Evolutionary conservation across 177 flowering plant genomes (phyloP).

Genomic region (Vitis hybrid): DNA sequence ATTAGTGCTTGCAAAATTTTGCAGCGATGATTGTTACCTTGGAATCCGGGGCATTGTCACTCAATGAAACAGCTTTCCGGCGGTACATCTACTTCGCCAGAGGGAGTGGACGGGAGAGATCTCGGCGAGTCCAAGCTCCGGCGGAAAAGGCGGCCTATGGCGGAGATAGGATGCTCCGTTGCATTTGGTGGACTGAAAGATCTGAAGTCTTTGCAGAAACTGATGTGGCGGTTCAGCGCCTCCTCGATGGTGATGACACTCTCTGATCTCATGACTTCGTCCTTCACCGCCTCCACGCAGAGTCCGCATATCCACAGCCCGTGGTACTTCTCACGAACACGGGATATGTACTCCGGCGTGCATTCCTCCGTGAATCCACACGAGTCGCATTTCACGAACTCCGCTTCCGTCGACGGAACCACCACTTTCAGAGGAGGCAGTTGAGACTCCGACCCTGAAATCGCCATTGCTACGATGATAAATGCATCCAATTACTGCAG

Average conservation of each 20-base stretch:
- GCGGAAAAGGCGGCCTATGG: conserved; percentile 34
- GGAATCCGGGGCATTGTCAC: too few species aligned
- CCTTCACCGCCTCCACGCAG: conserved; percentile 54
- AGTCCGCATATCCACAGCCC: conserved; percentile 64
- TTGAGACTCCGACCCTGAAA: conserved; percentile 19
- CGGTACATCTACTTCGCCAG: neutral
- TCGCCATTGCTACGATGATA: conserved; percentile 15
- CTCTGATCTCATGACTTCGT: conserved; percentile 34
- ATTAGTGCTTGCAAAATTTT: too few species aligned
- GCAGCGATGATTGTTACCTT: too few species aligned
- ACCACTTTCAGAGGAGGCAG: neutral
- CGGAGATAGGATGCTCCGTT: conserved; percentile 36
- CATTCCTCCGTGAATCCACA: conserved; percentile 61
- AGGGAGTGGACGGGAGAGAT: conserved; percentile 28
- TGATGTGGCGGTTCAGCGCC: conserved; percentile 42
- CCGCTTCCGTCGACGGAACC: conserved; percentile 20
- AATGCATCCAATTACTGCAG: neutral
- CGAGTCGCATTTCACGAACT: conserved; percentile 40
- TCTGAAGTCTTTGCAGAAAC: conserved; percentile 35
- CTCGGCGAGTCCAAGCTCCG: conserved; percentile 44
- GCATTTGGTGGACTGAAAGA: conserved; percentile 11
- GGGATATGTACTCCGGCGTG: conserved; percentile 43
- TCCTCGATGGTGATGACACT: conserved; percentile 38
- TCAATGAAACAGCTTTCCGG: too few species aligned
- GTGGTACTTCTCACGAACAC: conserved; percentile 30